Conservation (phyloP, 169 alveolate species). For the Plasmodium inui region DNA sequence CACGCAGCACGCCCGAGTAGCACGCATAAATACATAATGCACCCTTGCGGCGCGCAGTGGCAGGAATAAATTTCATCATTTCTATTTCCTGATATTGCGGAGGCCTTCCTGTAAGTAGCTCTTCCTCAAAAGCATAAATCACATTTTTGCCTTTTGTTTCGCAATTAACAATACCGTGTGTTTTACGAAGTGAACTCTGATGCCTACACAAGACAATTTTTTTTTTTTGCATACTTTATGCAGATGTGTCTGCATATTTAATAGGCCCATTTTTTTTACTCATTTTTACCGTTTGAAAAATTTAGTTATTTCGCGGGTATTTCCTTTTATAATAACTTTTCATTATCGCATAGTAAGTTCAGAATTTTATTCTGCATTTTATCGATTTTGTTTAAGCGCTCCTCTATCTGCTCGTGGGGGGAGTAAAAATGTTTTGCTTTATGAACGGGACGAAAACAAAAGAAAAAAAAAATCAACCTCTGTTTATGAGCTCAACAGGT, state of each 20-base stretch:
- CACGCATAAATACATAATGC: not conserved
- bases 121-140: not conserved
- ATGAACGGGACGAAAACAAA: not conserved
- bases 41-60: not conserved
- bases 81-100: not conserved
- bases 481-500: not conserved
- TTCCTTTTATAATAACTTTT: conserved; percentile 50
- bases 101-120: not conserved
- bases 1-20: conserved; percentile 1
- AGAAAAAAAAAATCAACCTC: not conserved
- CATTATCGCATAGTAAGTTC: conserved; percentile 45
- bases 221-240: not conserved
- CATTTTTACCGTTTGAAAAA: not conserved
- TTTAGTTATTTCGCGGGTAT: not conserved
- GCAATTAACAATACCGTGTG: not conserved
- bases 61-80: not conserved
- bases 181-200: not conserved
- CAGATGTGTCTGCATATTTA: not conserved
- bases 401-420: conserved; percentile 32
- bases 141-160: not conserved
- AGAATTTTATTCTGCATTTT: conserved; percentile 44
- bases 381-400: conserved; percentile 34
- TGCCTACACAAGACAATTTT: not conserved
- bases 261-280: not conserved
- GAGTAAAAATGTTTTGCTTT: not conserved